Conservation (phyloP, 148 eudicot genomes). For the Gaultheria prostrata region DNA sequence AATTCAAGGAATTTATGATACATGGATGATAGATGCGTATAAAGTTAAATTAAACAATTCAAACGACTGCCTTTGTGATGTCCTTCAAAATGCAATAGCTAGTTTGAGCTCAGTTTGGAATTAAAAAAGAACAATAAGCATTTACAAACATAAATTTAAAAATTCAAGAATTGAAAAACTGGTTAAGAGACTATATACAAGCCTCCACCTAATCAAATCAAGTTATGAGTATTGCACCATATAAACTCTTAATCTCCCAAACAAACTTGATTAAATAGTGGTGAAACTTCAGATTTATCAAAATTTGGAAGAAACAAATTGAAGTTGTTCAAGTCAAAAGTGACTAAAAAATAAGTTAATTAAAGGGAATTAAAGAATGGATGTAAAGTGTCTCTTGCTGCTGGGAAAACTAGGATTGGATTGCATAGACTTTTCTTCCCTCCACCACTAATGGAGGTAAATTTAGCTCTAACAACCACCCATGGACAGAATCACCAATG, state of each 20-base stretch:
- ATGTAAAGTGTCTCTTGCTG: neutral
- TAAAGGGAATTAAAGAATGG: neutral
- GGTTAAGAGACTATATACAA: neutral
- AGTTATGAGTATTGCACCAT: neutral
- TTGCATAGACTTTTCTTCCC: neutral
- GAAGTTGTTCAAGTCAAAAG: neutral
- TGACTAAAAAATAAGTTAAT: neutral
- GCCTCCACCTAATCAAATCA: conserved; percentile 1
- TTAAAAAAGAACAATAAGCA: neutral
- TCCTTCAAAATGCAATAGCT: conserved; percentile 6
- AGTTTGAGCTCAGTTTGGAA: conserved; percentile 6
- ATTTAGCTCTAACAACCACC: neutral
- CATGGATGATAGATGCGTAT: neutral
- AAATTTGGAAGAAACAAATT: neutral
- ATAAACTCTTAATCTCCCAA: neutral
- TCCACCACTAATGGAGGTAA: neutral
- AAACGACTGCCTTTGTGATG: conserved; percentile 1
- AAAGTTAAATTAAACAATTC: neutral
- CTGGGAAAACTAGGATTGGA: neutral
- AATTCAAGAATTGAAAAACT: neutral
- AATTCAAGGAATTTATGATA: neutral
- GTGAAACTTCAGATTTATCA: neutral
- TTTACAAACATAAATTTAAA: neutral
- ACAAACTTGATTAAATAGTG: neutral
- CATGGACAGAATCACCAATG: neutral